Base-by-base conservation (phyloP, 306 rosid genomes). In the Elaeagnus macrophylla region DNA sequence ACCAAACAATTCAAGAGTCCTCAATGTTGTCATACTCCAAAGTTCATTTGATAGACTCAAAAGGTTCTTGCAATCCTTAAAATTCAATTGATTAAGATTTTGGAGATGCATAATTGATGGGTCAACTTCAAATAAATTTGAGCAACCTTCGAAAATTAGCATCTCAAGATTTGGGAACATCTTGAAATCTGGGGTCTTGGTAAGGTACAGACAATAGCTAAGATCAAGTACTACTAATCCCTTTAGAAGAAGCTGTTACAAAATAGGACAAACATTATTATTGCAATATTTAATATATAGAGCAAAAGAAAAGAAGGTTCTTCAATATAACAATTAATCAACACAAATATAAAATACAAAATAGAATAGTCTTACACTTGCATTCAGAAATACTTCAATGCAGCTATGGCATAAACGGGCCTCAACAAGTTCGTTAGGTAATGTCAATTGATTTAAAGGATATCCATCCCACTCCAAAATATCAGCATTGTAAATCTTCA, bases 31-130 rank as follows among this genome's bases (percentile, higher is more conserved):
- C 56, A 48, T 17, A 48, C 39, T 14, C 10, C 45, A 41, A 49
- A 53, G 42, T 0, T 14, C 12, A 3, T 37, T 5, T 8, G 66
- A 36, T 18, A 61, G 56, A 11, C 17, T 38, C 10, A 12, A 16
- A 49, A 61, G 49, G 9, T 12, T 15, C n/a, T 50, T 61, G 56
- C 66, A 49, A 39, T 49, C 37, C 50, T 42, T 61, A 12, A 61
- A 48, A 49, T 61, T 15, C 48, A 61, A 61, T 18, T 38, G 9
- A 32, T 8, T 4, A 6, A 61, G 66, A 12, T 38, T 15, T 16
- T 53, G 39, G 48, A 61, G 66, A 9, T 38, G 10, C 39, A 36
- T 48, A 38, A 49, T 61, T 0, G 66, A 37, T 10, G 25, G 48
- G 40, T 61, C 48, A 53, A 61, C 32, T 7, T 36, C 38, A 6